Base-by-base conservation (phyloP, 768 basidiomycete genomes). In the Rhodotorula diobovata region DNA sequence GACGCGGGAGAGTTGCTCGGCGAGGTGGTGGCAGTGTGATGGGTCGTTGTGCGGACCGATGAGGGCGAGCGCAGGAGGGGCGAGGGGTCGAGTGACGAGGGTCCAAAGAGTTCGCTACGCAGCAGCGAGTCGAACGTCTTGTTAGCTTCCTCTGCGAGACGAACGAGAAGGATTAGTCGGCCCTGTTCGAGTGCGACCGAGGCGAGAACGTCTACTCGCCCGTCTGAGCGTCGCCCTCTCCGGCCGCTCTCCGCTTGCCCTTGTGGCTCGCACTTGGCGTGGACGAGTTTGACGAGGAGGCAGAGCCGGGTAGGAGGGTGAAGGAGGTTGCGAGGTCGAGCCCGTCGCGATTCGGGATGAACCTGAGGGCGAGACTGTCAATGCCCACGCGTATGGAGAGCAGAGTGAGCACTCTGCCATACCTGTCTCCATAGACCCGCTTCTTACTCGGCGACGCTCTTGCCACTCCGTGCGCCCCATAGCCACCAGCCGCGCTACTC, bases 191-290 rank as follows among this genome's bases (percentile, higher is more conserved):
- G 8, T 37, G 21, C 0, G 28, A 41, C 21, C 25, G 51, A n/a
- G 25, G 16, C 63, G 28, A 54, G 63, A 68, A 74, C 70, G 60
- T 66, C 55, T 21, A 64, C 77, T 53, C 70, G 78, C 88, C 90
- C 82, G 88, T 89, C 71, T 87, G 85, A n/a, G 89, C 89, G 77
- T 90, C 89, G 32, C 85, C 87, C 66, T 88, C 87, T 12, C 45
- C 45, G 16, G 41, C 58, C 41, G 67, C 67, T 61, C 87, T 85
- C 58, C 86, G 83, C 78, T 81, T 82, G 25, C 77, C 65, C 78
- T 86, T 88, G 32, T 85, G 85, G 16, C 86, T 85, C 1, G 86
- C 87, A 5, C 84, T 85, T 2, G 85, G 86, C 7, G 84, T 83
- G 23, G 72, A 73, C 4, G 70, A 53, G 9, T 71, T 71, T 34